Evolutionary conservation across 192 early-diverging fungal genomes (phyloP).

Genomic region (Mortierella antarctica): DNA sequence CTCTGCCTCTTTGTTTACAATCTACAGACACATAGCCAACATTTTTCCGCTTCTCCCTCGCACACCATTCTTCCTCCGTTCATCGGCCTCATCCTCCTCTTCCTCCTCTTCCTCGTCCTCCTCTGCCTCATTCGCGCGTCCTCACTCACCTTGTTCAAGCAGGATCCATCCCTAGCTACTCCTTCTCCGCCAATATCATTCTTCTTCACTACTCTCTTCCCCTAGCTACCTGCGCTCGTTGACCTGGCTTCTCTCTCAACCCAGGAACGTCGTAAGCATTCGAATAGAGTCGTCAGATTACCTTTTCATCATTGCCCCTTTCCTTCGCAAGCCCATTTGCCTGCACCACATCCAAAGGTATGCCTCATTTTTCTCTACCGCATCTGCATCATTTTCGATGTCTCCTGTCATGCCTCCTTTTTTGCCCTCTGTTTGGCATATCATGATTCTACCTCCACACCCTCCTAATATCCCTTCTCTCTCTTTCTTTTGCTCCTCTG

Average conservation of each 20-base stretch:
- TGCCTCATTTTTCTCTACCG: background rate
- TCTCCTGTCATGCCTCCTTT: constrained; percentile 26
- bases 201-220: no score
- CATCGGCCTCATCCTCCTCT: constrained; percentile 15
- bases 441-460: constrained; percentile 22
- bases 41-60: constrained; percentile 1
- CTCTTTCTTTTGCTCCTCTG: background rate
- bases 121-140: background rate
- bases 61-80: background rate
- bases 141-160: no score
- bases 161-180: no score
- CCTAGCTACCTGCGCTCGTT: no score
- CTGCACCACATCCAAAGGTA: background rate
- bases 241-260: no score
- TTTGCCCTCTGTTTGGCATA: constrained; percentile 27
- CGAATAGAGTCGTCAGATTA: no score
- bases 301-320: no score
- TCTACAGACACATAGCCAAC: background rate
- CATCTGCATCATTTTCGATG: background rate
- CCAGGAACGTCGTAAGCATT: no score
- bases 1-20: background rate
- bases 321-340: no score
- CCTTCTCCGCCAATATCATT: no score
- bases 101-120: background rate
- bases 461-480: background rate